A percentile compares a stretch with the other conserved stretches of the same genome.
These are phyloP conservation scores for Aegilops sharonensis DNA, from an alignment of 176 grass and related monocot genomes.

Conservation along the genomic window DNA sequence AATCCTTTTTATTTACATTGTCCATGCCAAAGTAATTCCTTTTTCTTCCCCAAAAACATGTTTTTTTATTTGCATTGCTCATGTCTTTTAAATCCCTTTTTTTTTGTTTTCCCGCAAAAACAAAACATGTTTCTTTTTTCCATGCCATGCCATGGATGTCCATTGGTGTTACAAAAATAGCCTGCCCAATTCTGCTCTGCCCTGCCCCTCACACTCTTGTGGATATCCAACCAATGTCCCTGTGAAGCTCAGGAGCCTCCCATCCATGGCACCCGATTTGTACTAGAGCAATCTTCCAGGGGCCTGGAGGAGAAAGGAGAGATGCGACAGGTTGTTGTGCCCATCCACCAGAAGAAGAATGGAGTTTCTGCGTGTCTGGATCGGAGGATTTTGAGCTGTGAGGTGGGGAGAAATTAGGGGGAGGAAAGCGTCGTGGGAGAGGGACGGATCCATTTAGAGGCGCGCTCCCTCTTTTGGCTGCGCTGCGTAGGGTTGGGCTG, in stretches of 20 bases:
- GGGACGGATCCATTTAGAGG: constrained; percentile 17
- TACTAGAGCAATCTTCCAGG: background rate
- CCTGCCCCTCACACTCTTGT: background rate
- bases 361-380: constrained; percentile 7
- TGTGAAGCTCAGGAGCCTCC: background rate
- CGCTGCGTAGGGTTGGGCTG: too few relatives aligned
- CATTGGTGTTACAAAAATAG: constrained; percentile 9
- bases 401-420: background rate
- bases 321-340: background rate
- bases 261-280: background rate
- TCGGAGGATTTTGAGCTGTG: background rate
- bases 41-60: background rate
- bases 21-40: background rate
- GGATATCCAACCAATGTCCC: background rate
- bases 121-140: too few relatives aligned
- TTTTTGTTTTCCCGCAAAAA: background rate
- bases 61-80: background rate
- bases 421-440: constrained; percentile 24
- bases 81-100: too few relatives aligned
- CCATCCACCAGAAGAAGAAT: background rate
- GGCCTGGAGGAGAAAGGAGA: background rate
- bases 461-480: background rate
- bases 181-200: background rate
- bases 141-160: background rate
- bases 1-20: background rate